Conservation (phyloP, 805 yeast genomes). For the Starmerella stellata region DNA sequence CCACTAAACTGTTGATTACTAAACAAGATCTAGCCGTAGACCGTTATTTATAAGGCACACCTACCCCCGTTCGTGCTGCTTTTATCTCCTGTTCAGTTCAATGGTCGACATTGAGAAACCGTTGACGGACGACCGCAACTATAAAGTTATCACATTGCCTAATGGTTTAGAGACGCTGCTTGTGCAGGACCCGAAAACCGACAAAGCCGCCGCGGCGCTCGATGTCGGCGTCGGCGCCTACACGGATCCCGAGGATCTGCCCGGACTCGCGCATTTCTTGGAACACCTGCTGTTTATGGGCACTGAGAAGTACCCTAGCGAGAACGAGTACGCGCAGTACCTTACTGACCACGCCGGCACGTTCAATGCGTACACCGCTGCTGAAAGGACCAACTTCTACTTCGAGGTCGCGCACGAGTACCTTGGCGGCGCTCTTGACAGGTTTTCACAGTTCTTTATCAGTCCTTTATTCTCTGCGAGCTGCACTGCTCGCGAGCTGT, state of each 20-base stretch:
- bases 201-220: slow-evolving; percentile 48
- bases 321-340: slow-evolving; percentile 55
- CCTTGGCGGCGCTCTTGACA: slow-evolving; percentile 72
- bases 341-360: slow-evolving; percentile 71
- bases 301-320: slow-evolving; percentile 55
- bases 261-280: slow-evolving; percentile 80
- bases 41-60: too few species aligned
- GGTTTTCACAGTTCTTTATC: slow-evolving; percentile 85
- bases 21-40: too few species aligned
- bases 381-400: slow-evolving; percentile 76
- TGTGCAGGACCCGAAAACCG: slow-evolving; percentile 57
- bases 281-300: slow-evolving; percentile 77
- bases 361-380: slow-evolving; percentile 82
- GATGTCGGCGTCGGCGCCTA: slow-evolving; percentile 69
- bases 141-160: slow-evolving; percentile 45
- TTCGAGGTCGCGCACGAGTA: slow-evolving; percentile 66
- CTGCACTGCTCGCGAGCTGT: slow-evolving; percentile 79
- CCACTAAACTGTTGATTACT: too few species aligned
- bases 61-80: too few species aligned
- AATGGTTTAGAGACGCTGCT: slow-evolving; percentile 55
- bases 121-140: slow-evolving; percentile 49
- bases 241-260: slow-evolving; percentile 48
- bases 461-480: slow-evolving; percentile 54
- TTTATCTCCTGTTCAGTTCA: too few species aligned
- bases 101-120: slow-evolving; percentile 18